Percentiles rank a stretch among this genome's conserved stretches.
These are phyloP conservation scores for Venturia nashicola DNA, from an alignment of 2,329 filamentous ascomycete species.

Conservation along the genomic window DNA sequence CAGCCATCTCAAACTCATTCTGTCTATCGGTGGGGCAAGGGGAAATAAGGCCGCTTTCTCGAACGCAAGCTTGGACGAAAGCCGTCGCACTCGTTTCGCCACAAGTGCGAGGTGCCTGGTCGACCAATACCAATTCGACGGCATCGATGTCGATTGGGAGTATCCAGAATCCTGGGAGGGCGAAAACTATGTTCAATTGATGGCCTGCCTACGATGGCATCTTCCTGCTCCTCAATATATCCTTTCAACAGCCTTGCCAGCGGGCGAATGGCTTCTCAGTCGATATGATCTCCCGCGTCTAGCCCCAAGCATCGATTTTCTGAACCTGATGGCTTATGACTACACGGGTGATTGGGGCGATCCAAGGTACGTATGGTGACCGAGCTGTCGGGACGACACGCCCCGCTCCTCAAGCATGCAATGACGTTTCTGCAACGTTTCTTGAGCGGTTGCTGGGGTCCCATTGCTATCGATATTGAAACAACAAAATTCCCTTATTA, in stretches of 20 bases:
- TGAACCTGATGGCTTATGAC: conserved; percentile 75
- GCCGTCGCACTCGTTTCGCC: conserved; percentile 56
- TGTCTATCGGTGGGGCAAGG: conserved; percentile 61
- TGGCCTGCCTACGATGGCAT: conserved; percentile 52
- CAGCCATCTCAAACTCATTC: conserved; percentile 57
- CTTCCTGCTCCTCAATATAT: conserved; percentile 58
- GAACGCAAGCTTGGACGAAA: conserved; percentile 48
- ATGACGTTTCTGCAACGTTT: background rate
- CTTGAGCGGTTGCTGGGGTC: background rate
- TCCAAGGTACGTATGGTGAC: conserved; percentile 26
- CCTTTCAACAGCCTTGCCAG: conserved; percentile 61
- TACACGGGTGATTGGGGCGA: conserved; percentile 60
- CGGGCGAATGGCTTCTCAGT: conserved; percentile 51
- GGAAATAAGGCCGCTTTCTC: conserved; percentile 56
- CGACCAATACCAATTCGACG: conserved; percentile 58
- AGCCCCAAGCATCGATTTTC: conserved; percentile 54
- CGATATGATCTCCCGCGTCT: conserved; percentile 55
- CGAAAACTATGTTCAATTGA: conserved; percentile 55
- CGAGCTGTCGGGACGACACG: background rate
- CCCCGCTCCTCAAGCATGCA: background rate
- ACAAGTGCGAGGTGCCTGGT: conserved; percentile 54
- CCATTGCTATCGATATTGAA: background rate
- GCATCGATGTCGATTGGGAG: conserved; percentile 75
- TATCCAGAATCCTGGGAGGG: conserved; percentile 56
- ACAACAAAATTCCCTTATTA: background rate